phyloP scores from a whole-genome alignment of 2,329 filamentous ascomycete species.

The Apiospora sp. region DNA sequence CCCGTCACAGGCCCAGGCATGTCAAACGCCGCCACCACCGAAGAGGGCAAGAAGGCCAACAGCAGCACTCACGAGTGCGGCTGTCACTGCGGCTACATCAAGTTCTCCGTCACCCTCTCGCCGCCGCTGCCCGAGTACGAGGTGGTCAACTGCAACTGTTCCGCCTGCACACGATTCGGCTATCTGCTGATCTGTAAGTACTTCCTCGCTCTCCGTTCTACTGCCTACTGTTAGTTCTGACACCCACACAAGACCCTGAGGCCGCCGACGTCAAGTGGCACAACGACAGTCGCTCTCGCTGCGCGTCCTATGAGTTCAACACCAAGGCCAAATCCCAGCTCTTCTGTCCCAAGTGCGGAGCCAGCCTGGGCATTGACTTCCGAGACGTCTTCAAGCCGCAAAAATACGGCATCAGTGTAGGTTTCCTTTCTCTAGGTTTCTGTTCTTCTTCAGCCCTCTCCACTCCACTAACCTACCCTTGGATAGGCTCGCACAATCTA shows the following conservation, averaged over 20 bases:
- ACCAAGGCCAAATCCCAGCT: constrained; percentile 56
- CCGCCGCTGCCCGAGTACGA: constrained; percentile 55
- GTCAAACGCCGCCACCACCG: background rate
- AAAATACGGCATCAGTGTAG: constrained; percentile 54
- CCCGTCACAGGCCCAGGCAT: background rate
- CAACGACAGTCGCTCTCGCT: constrained; percentile 46
- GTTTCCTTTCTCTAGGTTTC: constrained; percentile 30
- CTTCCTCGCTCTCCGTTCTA: background rate
- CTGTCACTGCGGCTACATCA: constrained; percentile 62
- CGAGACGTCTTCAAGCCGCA: constrained; percentile 37
- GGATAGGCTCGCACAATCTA: constrained; percentile 51
- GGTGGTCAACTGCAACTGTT: constrained; percentile 61
- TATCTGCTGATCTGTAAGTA: constrained; percentile 58
- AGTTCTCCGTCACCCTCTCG: constrained; percentile 56
- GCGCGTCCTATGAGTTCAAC: constrained; percentile 54
- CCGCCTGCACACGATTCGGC: constrained; percentile 58
- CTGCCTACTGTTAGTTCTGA: background rate
- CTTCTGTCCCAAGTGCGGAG: constrained; percentile 57
- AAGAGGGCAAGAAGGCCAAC: constrained; percentile 30
- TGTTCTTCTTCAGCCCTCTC: background rate
- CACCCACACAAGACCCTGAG: constrained; percentile 44
- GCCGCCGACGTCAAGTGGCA: constrained; percentile 53
- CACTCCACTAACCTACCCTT: constrained; percentile 13
- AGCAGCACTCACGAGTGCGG: constrained; percentile 54
- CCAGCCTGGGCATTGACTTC: constrained; percentile 57